Evolutionary conservation across 768 basidiomycete species (phyloP).

Genomic region (Russula earlei): DNA sequence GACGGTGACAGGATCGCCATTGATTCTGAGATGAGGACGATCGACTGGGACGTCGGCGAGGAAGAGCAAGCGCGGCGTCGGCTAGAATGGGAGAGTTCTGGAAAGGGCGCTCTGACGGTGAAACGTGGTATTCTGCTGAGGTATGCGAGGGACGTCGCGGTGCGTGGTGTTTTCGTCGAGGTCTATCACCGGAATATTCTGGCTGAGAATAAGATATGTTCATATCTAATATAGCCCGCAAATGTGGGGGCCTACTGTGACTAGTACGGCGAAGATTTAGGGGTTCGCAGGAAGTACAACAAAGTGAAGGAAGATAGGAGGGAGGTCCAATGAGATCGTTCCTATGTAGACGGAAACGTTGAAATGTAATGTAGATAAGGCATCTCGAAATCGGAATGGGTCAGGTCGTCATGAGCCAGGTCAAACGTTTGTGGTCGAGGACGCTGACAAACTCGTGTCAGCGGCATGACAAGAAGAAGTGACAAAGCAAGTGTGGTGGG

Average conservation of each 20-base stretch:
- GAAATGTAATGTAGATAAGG: not conserved
- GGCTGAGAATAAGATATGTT: not conserved
- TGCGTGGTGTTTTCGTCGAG: slow-evolving; percentile 28
- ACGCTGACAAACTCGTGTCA: slow-evolving; percentile 3
- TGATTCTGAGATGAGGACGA: slow-evolving; percentile 52
- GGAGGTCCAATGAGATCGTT: not conserved
- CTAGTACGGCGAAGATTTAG: slow-evolving; percentile 24
- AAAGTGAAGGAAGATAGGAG: not conserved
- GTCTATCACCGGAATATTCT: not conserved
- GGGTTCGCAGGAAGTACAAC: not conserved
- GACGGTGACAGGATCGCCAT: slow-evolving; percentile 77
- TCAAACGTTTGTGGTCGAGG: too few relatives aligned
- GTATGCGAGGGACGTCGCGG: slow-evolving; percentile 81
- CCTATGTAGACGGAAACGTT: not conserved
- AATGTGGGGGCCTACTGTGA: slow-evolving; percentile 78
- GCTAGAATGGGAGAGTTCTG: slow-evolving; percentile 61
- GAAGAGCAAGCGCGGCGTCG: slow-evolving; percentile 52
- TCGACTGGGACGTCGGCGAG: slow-evolving; percentile 66
- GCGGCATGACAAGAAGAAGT: not conserved
- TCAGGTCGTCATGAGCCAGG: too few relatives aligned
- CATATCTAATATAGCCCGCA: slow-evolving; percentile 49
- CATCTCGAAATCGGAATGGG: too few relatives aligned
- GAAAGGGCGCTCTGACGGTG: slow-evolving; percentile 53
- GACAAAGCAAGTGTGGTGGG: not conserved
- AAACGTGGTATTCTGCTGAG: slow-evolving; percentile 66